A percentile compares a stretch with the other conserved stretches of the same genome.
Evolutionary conservation across 1,139 yeast genomes (phyloP).

Genomic region (Saccharomyces hybrid): DNA sequence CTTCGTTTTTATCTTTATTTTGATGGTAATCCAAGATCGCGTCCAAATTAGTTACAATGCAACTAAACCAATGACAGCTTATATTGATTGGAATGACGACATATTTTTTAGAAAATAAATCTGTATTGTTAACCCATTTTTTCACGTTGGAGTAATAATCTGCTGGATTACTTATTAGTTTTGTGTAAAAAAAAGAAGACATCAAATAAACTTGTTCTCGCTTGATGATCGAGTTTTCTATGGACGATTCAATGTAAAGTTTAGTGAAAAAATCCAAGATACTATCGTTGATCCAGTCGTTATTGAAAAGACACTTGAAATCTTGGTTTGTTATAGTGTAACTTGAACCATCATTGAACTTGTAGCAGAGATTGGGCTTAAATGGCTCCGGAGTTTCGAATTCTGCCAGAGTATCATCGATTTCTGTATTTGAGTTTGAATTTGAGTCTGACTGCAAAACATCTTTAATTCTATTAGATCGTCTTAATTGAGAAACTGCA

Average conservation of each 20-base stretch:
- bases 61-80: constrained; percentile 81
- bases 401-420: constrained; percentile 52
- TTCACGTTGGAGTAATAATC: constrained; percentile 57
- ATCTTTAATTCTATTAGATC: constrained; percentile 7
- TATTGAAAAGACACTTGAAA: constrained; percentile 58
- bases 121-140: constrained; percentile 72
- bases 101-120: constrained; percentile 52
- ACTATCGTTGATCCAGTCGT: constrained; percentile 72
- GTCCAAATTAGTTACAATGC: constrained; percentile 49
- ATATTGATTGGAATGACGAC: constrained; percentile 80
- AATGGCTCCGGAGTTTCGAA: constrained; percentile 48
- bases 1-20: constrained; percentile 2
- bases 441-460: background rate
- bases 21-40: constrained; percentile 9
- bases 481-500: constrained; percentile 5
- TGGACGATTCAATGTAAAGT: constrained; percentile 44
- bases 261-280: constrained; percentile 65
- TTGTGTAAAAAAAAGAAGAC: constrained; percentile 79
- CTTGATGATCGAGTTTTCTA: constrained; percentile 9
- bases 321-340: constrained; percentile 53
- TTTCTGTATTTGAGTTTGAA: constrained; percentile 19
- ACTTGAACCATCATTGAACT: constrained; percentile 42
- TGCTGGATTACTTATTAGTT: constrained; percentile 39
- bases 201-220: constrained; percentile 49
- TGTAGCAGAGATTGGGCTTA: constrained; percentile 46